Percentiles rank a stretch among this genome's conserved stretches.
phyloP scores from a whole-genome alignment of 1,284 basidiomycete species.

The Apiotrichum mycotoxinovorans region DNA sequence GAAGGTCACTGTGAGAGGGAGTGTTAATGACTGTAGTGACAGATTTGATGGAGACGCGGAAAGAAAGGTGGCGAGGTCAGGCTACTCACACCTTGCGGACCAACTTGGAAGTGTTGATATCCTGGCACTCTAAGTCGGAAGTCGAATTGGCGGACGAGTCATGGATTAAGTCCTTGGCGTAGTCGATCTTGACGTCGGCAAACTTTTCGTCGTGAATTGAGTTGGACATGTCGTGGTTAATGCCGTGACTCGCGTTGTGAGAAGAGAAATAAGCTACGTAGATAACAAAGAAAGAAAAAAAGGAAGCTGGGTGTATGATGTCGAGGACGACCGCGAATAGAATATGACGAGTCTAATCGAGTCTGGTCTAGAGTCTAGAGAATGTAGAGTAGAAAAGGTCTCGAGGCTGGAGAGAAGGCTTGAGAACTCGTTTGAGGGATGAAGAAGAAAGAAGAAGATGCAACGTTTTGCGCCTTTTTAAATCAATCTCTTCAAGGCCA shows the following conservation, averaged over 20 bases:
- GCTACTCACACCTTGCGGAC: slow-evolving; percentile 16
- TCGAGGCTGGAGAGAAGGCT: slow-evolving; percentile 5
- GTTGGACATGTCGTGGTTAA: background rate
- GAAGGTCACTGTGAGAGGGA: slow-evolving; percentile 23
- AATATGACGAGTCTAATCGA: background rate
- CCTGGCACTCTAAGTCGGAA: slow-evolving; percentile 6
- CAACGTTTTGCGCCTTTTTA: background rate
- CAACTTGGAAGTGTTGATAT: slow-evolving; percentile 7
- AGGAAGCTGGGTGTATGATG: background rate
- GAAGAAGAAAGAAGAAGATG: background rate
- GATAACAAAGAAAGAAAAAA: background rate
- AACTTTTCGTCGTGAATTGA: slow-evolving; percentile 3
- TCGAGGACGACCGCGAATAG: slow-evolving; percentile 3
- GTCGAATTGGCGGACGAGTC: background rate
- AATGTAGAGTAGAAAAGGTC: background rate
- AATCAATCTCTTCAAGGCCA: background rate
- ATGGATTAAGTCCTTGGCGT: background rate
- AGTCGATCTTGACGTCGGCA: background rate
- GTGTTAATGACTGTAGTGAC: background rate
- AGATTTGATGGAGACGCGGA: too few relatives aligned
- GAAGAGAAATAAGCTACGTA: background rate
- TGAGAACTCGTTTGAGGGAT: slow-evolving; percentile 2
- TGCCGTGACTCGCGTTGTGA: background rate
- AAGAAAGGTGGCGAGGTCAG: too few relatives aligned
- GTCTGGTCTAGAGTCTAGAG: slow-evolving; percentile 9